Evolutionary conservation across 2,329 filamentous ascomycete species (phyloP), one percentile per base, ranked within the genome.

Genomic region (Penicillium sp.): DNA sequence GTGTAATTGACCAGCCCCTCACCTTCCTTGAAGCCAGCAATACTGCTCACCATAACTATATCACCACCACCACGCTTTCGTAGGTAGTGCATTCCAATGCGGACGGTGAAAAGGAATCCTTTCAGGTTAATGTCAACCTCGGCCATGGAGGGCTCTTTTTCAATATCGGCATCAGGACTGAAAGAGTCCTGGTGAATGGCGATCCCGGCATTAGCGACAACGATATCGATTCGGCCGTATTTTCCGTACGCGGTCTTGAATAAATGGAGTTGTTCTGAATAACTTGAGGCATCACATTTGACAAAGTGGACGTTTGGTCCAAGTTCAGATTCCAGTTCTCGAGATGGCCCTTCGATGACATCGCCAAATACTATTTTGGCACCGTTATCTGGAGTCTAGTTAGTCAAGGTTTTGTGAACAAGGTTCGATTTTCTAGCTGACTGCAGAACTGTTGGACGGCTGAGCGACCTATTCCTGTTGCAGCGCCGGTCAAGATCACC

Each of bases 401-500:
- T 1, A 41, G n/a, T 14, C 10, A 19, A 1, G 10, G 14, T 11
- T 22, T 7, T 21, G 19, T 13, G 39, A 14, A 14, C 39, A 41
- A 11, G n/a, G 9, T 41, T 41, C 0, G 5, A 22, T 3, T 3
- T 26, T 19, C 16, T 24, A n/a, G 24, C 50, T 53, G 21, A 59
- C 57, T 26, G 52, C 57, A 55, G 33, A 65, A 60, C 19, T 65
- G 64, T 27, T 59, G 54, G 11, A 63, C 56, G 14, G 62, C 58
- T 31, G 59, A 60, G 21, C 63, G 61, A 8, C 67, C 67, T 16
- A 69, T 61, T 3, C 67, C 67, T 21, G 62, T 79, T 5, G 77
- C 77, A 33, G 77, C 77, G 58, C 78, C 77, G 3, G 77, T 80
- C 16, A 80, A 70, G 58, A 80, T 73, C 51, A 79, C 73, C n/a